Evolutionary conservation across 108 stramenopile genomes (phyloP), one percentile per base, ranked within the genome.

Genomic region (Stephanodiscus minutulus): DNA sequence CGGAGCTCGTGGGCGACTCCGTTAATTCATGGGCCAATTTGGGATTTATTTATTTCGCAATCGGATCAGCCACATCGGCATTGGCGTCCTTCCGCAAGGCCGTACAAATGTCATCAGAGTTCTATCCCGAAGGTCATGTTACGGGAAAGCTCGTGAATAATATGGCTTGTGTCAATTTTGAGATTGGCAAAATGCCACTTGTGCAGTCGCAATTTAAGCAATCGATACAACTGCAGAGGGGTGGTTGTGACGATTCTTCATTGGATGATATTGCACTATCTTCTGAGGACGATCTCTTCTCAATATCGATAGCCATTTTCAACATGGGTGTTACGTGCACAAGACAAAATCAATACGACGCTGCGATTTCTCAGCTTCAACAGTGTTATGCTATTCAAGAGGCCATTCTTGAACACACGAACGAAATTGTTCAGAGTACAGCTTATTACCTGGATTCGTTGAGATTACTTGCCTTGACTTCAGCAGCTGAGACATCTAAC

Each of bases 21-120:
- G 67, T 76, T 33, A 62, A 69, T 69, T 62, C 37, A 7, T 76
- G 67, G 75, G 68, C 75, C 8, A 69, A 69, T 46, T 20, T 76
- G 68, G 75, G 75, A 9, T 21, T 76, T 37, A 69, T 69, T 9
- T 59, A 69, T 46, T 76, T 69, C 55, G 67, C 75, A 35, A 57
- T 76, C 47, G 75, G 65, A 53, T 43, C 67, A 25, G 25, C 36
- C 46, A 17, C 61, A 35, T 64, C 68, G 27, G 57, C 75, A 15
- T 29, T 76, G 27, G 27, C 66, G n/a, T 50, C 75, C 9, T 76
- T 76, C 54, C 68, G 68, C 22, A 76, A 68, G 18, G 75, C 75
- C 27, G 61, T 36, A 21, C 59, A 76, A 36, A 12, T 76, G 2
- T 69, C 68, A 35, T 25, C 28, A 2, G 39, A 41, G 15, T 17